A percentile compares a stretch with the other conserved stretches of the same genome.
Evolutionary conservation across 2,329 filamentous ascomycete genomes (phyloP).

Genomic region (Exophiala bonariae): DNA sequence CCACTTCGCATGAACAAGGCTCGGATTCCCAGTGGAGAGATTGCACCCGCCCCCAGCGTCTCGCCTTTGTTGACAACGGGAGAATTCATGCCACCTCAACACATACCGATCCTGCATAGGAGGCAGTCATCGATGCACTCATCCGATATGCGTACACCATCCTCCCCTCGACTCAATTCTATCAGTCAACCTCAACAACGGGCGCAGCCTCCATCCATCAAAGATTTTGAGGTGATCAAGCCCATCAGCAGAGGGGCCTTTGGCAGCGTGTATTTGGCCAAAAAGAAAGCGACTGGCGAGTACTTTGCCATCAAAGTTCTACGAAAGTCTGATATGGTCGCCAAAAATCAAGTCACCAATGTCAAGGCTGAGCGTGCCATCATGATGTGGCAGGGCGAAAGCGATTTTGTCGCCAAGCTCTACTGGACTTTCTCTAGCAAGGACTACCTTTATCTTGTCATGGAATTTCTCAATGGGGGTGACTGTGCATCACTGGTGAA

Average conservation of each 20-base stretch:
- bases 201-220: conserved; percentile 91
- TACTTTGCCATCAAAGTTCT: conserved; percentile 98
- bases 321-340: conserved; percentile 99
- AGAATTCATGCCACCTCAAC: conserved; percentile 57
- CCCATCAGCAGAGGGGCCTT: conserved; percentile 99
- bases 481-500: conserved; percentile 97
- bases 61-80: conserved; percentile 83
- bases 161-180: conserved; percentile 75
- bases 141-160: conserved; percentile 68
- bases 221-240: conserved; percentile 99
- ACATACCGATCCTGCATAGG: conserved; percentile 62
- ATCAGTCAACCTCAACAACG: conserved; percentile 81
- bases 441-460: conserved; percentile 96
- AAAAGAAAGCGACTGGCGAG: conserved; percentile 97
- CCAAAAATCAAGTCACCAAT: conserved; percentile 98
- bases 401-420: conserved; percentile 96
- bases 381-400: conserved; percentile 99
- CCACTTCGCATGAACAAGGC: conserved; percentile 85
- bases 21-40: conserved; percentile 59
- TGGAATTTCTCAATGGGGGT: conserved; percentile 98
- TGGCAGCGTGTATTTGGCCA: conserved; percentile 94
- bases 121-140: conserved; percentile 89
- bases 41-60: conserved; percentile 70
- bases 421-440: conserved; percentile 99
- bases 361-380: conserved; percentile 98